These are phyloP conservation scores for Colletotrichum theobromicola DNA, from an alignment of 2,329 filamentous ascomycete species.

Conservation along the genomic window DNA sequence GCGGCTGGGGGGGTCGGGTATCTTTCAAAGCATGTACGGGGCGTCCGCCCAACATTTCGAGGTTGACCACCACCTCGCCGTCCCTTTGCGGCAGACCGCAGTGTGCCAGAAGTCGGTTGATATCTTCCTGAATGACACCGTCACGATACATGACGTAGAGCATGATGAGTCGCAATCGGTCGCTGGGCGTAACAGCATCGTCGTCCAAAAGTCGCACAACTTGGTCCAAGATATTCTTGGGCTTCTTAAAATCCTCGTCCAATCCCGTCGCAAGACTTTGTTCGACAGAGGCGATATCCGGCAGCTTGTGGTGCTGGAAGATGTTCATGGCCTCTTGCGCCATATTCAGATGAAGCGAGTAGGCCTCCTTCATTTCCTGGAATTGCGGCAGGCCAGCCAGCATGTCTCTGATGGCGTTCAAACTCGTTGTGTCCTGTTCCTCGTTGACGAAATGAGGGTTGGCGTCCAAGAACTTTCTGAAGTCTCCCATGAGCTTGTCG, in stretches of 20 bases:
- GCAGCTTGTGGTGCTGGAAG: slow-evolving; percentile 83
- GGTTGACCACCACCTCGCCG: slow-evolving; percentile 74
- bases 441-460: slow-evolving; percentile 91
- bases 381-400: slow-evolving; percentile 93
- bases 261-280: slow-evolving; percentile 91
- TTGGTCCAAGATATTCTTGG: slow-evolving; percentile 86
- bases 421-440: slow-evolving; percentile 70
- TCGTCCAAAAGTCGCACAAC: slow-evolving; percentile 90
- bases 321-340: slow-evolving; percentile 96
- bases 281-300: slow-evolving; percentile 86
- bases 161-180: slow-evolving; percentile 84
- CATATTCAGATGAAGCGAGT: slow-evolving; percentile 94
- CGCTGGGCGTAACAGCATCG: slow-evolving; percentile 70
- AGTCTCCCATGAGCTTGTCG: slow-evolving; percentile 89
- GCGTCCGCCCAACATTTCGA: slow-evolving; percentile 82
- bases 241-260: slow-evolving; percentile 90
- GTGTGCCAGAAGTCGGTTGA: slow-evolving; percentile 84
- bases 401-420: slow-evolving; percentile 97
- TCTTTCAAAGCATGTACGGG: slow-evolving; percentile 75
- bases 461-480: slow-evolving; percentile 87
- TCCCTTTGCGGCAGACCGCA: slow-evolving; percentile 78
- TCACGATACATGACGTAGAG: slow-evolving; percentile 87
- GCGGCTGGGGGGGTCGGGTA: slow-evolving; percentile 64
- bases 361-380: slow-evolving; percentile 93
- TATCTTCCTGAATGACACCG: slow-evolving; percentile 82